These are phyloP conservation scores for Warburgia ugandensis DNA, from an alignment of 164 flowering plant genomes.

Conservation along the genomic window DNA sequence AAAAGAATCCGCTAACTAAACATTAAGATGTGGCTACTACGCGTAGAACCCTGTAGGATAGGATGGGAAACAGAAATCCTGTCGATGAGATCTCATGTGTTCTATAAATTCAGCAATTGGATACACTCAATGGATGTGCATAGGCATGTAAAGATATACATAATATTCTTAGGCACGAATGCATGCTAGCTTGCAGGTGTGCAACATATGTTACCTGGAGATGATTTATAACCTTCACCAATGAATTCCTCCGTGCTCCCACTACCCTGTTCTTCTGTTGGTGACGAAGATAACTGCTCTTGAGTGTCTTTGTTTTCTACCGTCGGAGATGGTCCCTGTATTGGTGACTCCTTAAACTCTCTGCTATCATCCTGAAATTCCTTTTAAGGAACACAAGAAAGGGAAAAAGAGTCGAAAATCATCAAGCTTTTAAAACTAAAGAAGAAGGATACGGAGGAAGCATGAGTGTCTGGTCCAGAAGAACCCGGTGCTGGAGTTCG, in stretches of 20 bases:
- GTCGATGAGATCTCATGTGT: too few relatives aligned
- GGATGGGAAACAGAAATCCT: too few relatives aligned
- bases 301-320: constrained; percentile 22
- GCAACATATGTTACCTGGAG: too few relatives aligned
- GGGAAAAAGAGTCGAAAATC: not conserved
- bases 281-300: constrained; percentile 24
- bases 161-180: too few relatives aligned
- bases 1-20: too few relatives aligned
- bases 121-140: too few relatives aligned
- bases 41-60: too few relatives aligned
- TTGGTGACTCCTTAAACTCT: constrained; percentile 25
- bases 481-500: constrained; percentile 17
- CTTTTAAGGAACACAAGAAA: constrained; percentile 28
- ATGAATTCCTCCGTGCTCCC: constrained; percentile 29
- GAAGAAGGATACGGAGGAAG: constrained; percentile 62
- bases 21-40: too few relatives aligned
- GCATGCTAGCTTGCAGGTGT: too few relatives aligned
- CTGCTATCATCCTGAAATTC: constrained; percentile 38
- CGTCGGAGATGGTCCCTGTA: constrained; percentile 13
- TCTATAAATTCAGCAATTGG: too few relatives aligned
- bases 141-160: too few relatives aligned
- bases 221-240: constrained; percentile 23
- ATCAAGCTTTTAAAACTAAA: too few relatives aligned
- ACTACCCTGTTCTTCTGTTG: constrained; percentile 25
- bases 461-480: constrained; percentile 13